Percentiles rank a stretch among this genome's conserved stretches.
phyloP scores from a whole-genome alignment of 1,139 yeast genomes.

The Sugiyamaella japonica region DNA sequence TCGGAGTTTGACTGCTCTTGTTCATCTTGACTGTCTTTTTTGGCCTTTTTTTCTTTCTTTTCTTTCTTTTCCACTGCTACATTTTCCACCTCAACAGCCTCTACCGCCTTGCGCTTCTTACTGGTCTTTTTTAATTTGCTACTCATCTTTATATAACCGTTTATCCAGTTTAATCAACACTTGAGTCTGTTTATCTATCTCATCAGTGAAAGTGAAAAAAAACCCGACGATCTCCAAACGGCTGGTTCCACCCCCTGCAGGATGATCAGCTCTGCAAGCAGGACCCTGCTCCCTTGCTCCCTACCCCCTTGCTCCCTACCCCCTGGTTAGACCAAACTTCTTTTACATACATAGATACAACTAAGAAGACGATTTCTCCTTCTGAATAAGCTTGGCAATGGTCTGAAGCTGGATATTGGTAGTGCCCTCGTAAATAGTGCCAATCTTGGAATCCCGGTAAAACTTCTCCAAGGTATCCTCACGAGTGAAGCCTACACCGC shows the following conservation, averaged over 20 bases:
- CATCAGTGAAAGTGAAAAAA: background rate
- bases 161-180: too few relatives aligned
- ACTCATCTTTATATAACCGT: background rate
- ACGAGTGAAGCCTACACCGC: slow-evolving; percentile 50
- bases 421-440: slow-evolving; percentile 49
- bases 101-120: slow-evolving; percentile 14
- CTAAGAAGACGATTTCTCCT: slow-evolving; percentile 30
- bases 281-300: too few relatives aligned
- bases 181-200: background rate
- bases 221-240: slow-evolving; percentile 4
- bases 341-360: background rate
- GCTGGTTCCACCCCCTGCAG: slow-evolving; percentile 6
- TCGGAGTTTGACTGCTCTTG: background rate
- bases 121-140: slow-evolving; percentile 5
- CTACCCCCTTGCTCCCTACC: too few relatives aligned
- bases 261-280: slow-evolving; percentile 1
- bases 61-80: slow-evolving; percentile 4
- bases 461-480: slow-evolving; percentile 47
- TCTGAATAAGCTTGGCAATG: slow-evolving; percentile 45
- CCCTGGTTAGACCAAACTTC: background rate
- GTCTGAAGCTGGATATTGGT: slow-evolving; percentile 48
- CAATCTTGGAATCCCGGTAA: slow-evolving; percentile 49
- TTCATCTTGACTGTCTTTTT: slow-evolving; percentile 12
- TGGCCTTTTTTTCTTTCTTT: slow-evolving; percentile 11
- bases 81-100: background rate